Evolutionary conservation across 495 filamentous ascomycete species (phyloP).

Genomic region (Chaetomidium leptoderma): DNA sequence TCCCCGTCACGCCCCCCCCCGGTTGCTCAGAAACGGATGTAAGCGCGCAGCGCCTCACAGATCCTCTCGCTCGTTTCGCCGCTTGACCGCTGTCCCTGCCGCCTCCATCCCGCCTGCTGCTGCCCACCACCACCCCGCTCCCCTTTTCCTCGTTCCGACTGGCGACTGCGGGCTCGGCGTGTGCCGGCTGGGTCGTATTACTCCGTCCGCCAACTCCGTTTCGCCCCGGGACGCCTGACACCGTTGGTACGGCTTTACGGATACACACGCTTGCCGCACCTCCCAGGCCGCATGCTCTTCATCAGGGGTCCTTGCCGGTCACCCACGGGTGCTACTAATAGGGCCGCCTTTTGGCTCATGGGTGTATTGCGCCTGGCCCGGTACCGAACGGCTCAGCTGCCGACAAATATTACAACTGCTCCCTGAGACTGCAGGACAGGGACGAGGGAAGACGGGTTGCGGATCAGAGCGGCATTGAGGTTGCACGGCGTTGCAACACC

Average conservation of each 20-base stretch:
- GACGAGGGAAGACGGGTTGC: constrained; percentile 14
- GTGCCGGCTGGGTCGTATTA: neutral
- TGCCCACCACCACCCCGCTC: neutral
- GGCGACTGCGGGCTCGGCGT: neutral
- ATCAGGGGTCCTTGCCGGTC: constrained; percentile 18
- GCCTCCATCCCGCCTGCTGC: constrained; percentile 1
- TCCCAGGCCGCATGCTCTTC: constrained; percentile 17
- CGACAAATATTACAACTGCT: constrained; percentile 13
- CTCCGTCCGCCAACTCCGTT: constrained; percentile 3
- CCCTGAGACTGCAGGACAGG: constrained; percentile 8
- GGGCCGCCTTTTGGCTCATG: constrained; percentile 25
- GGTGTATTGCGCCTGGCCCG: constrained; percentile 26
- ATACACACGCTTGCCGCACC: constrained; percentile 21
- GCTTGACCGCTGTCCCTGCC: constrained; percentile 15
- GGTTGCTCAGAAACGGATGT: constrained; percentile 12
- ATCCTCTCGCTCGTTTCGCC: constrained; percentile 12
- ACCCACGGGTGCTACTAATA: constrained; percentile 31
- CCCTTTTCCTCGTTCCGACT: neutral
- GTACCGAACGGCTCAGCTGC: constrained; percentile 29
- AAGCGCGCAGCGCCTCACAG: constrained; percentile 15
- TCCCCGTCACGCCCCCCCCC: constrained; percentile 5
- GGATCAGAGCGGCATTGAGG: constrained; percentile 33
- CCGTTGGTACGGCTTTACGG: constrained; percentile 16
- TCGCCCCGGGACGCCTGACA: constrained; percentile 1
- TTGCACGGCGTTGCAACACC: constrained; percentile 35